Percentiles rank a stretch among this genome's conserved stretches.
These are phyloP conservation scores for Colletotrichum karsti DNA, from an alignment of 2,329 filamentous ascomycete genomes.

Conservation along the genomic window DNA sequence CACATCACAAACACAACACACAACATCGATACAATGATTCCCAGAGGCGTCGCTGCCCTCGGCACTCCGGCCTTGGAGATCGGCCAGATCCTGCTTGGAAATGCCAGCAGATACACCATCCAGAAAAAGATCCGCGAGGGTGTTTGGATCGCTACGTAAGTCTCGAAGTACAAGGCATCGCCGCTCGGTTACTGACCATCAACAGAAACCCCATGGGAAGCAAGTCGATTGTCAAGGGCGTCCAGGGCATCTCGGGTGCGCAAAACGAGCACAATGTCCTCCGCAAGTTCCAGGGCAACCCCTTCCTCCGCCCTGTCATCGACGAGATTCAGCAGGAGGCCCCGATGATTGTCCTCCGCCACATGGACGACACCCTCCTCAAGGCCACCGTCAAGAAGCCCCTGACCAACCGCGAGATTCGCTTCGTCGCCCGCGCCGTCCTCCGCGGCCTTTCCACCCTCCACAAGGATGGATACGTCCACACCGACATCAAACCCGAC, in stretches of 20 bases:
- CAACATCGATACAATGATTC: constrained; percentile 8
- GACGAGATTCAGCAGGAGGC: constrained; percentile 28
- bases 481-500: constrained; percentile 27
- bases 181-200: background rate
- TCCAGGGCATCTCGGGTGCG: constrained; percentile 23
- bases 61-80: constrained; percentile 27
- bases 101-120: constrained; percentile 27
- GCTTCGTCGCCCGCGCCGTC: constrained; percentile 24
- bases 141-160: constrained; percentile 27
- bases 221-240: constrained; percentile 28
- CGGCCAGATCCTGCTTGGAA: constrained; percentile 26
- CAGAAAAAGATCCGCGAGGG: constrained; percentile 30
- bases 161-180: no score
- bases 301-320: constrained; percentile 28
- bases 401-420: constrained; percentile 26
- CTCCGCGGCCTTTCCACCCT: constrained; percentile 24
- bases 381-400: constrained; percentile 28
- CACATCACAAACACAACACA: background rate
- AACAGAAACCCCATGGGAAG: constrained; percentile 20
- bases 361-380: constrained; percentile 26
- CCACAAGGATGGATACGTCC: constrained; percentile 24
- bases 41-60: constrained; percentile 23
- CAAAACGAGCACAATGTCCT: constrained; percentile 28
- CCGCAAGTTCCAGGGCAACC: constrained; percentile 26
- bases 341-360: constrained; percentile 26